Evolutionary conservation across 1,284 basidiomycete genomes (phyloP), one percentile per base, ranked within the genome.

Genomic region (Coniophora puteana): DNA sequence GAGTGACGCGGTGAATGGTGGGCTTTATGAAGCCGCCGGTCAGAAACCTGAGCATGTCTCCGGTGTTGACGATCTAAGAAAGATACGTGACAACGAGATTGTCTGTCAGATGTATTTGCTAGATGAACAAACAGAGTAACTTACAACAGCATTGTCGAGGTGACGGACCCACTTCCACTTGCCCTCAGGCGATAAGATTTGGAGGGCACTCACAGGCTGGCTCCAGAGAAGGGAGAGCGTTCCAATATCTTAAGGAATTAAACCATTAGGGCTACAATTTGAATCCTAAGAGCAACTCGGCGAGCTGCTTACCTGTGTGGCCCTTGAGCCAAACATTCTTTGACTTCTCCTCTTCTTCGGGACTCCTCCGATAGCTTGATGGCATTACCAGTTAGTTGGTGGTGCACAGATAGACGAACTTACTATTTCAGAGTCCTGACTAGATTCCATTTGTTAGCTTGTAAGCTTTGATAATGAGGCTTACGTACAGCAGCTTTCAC

Each of bases 311-410:
- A 73, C 75, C 75, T 31, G 74, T 75, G 47, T 78, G 76, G 3
- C 76, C 76, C 48, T 76, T 77, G 31, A 77, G 51, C 74, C 73
- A 76, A 12, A 76, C 68, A 38, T 73, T 67, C 38, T 72, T 71
- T 0, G 74, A 66, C 36, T 68, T 70, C 11, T 49, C 40, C 48
- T 78, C 76, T 38, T 78, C 74, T 16, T 76, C 74, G 31, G 68
- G 54, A 1, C 69, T 62, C 18, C 63, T 55, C 5, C 61, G 63
- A 40, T 57, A 64, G 45, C 65, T 66, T 41, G 5, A 29, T 17
- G 12, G 41, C 8, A 16, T 25, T 6, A 29, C 16, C 4, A 12
- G 22, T 16, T 16, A 14, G n/a, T 22, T 23, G n/a, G 13, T 18
- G 26, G 10, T 27, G 14, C 6, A 34, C 16, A 24, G 8, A 36